Conservation (phyloP, 805 yeast genomes). For the Schizosaccharomyces cryophilus region DNA sequence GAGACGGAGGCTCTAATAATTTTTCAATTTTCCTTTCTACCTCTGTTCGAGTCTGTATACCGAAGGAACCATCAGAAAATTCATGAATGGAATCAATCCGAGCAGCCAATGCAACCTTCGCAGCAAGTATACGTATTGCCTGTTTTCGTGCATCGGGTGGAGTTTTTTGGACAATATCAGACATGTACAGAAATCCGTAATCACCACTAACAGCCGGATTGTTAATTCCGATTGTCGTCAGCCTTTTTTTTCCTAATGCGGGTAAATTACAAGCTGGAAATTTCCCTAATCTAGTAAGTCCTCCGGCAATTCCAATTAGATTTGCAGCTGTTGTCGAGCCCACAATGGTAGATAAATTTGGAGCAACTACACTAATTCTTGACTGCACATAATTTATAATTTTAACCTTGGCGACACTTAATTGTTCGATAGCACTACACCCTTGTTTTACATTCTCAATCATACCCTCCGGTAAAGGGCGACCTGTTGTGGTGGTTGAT, state of each 20-base stretch:
- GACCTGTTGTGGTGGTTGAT: conserved; percentile 25
- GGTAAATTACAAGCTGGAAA: conserved; percentile 72
- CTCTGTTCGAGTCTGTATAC: conserved; percentile 34
- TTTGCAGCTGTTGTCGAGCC: conserved; percentile 56
- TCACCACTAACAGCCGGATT: conserved; percentile 25
- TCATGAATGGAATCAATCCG: conserved; percentile 39
- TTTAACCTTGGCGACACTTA: conserved; percentile 21
- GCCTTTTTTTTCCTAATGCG: conserved; percentile 37
- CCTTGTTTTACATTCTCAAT: conserved; percentile 20
- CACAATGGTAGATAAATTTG: conserved; percentile 49
- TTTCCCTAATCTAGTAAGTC: conserved; percentile 34
- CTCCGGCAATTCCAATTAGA: conserved; percentile 43
- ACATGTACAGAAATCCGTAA: conserved; percentile 42
- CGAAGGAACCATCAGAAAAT: conserved; percentile 26
- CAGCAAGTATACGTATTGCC: conserved; percentile 57
- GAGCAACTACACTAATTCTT: conserved; percentile 39
- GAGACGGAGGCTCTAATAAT: conserved; percentile 53
- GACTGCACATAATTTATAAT: conserved; percentile 32
- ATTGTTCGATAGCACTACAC: conserved; percentile 23
- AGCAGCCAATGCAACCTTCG: conserved; percentile 59
- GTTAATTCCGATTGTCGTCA: conserved; percentile 17
- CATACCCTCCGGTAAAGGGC: conserved; percentile 14
- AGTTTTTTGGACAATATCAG: conserved; percentile 32
- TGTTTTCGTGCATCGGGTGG: conserved; percentile 37
- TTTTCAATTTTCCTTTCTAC: conserved; percentile 42